Conservation (phyloP, 352 stramenopile species). For the Phytophthora colocasiae region DNA sequence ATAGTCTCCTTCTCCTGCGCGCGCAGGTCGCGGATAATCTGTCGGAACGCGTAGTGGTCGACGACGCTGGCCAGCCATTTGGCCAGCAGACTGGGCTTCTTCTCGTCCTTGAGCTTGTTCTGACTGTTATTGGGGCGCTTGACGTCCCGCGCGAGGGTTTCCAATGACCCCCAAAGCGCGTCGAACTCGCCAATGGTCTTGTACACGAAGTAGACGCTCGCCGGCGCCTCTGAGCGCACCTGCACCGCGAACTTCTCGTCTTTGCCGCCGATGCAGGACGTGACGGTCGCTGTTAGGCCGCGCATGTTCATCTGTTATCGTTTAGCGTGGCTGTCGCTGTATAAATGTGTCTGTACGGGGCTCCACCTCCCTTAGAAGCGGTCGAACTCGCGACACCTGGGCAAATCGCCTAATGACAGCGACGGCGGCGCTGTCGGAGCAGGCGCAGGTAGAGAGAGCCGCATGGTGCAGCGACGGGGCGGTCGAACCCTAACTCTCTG, state of each 20-base stretch:
- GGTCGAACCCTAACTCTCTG: conserved; percentile 26
- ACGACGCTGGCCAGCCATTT: conserved; percentile 83
- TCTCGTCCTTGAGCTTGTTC: conserved; percentile 11
- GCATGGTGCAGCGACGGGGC: conserved; percentile 14
- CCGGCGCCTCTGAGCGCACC: conserved; percentile 48
- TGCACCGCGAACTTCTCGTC: conserved; percentile 82
- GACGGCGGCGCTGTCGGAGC: conserved; percentile 6
- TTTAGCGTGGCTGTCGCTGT: neutral
- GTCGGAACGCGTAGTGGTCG: conserved; percentile 77
- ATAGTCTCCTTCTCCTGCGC: conserved; percentile 76
- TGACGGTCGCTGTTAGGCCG: conserved; percentile 70
- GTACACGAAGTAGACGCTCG: conserved; percentile 78
- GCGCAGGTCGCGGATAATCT: conserved; percentile 62
- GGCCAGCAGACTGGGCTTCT: conserved; percentile 54
- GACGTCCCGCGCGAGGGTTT: conserved; percentile 60
- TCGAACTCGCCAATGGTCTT: conserved; percentile 83
- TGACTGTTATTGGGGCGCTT: conserved; percentile 42
- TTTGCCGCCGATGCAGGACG: conserved; percentile 83
- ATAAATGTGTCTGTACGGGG: no score
- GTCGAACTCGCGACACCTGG: conserved; percentile 11
- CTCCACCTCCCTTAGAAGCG: neutral
- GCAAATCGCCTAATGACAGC: conserved; percentile 34
- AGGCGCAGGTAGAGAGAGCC: conserved; percentile 27
- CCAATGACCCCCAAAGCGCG: conserved; percentile 66
- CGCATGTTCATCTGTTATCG: conserved; percentile 55